Evolutionary conservation across 345 rosid genomes (phyloP).

Genomic region (Brassica juncea): DNA sequence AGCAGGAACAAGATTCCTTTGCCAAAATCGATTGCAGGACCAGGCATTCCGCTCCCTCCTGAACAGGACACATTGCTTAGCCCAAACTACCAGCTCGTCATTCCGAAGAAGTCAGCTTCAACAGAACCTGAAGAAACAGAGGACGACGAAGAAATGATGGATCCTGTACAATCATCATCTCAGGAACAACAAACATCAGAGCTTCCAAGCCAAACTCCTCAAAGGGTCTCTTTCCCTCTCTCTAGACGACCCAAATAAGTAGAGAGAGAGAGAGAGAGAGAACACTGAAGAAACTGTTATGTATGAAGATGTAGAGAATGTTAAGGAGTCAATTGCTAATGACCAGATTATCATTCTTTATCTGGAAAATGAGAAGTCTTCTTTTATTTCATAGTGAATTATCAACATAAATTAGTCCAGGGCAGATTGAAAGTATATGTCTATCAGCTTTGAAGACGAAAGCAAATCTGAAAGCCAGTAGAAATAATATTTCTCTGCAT

Average conservation of each 20-base stretch:
- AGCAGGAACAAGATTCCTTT: slow-evolving; percentile 84
- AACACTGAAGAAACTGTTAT: neutral
- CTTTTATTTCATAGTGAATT: neutral
- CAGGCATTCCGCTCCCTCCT: slow-evolving; percentile 79
- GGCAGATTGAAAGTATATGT: neutral
- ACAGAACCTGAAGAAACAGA: slow-evolving; percentile 71
- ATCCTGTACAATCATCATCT: slow-evolving; percentile 40
- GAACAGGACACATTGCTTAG: slow-evolving; percentile 78
- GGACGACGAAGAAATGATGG: slow-evolving; percentile 70
- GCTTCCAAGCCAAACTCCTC: slow-evolving; percentile 51
- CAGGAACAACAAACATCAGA: slow-evolving; percentile 51
- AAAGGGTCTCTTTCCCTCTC: slow-evolving; percentile 80
- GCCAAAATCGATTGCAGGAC: slow-evolving; percentile 72
- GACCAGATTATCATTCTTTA: neutral
- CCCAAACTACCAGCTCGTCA: slow-evolving; percentile 77
- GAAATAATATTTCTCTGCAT: too few relatives aligned
- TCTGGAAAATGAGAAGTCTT: neutral
- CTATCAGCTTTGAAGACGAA: too few relatives aligned
- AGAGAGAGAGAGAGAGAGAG: neutral
- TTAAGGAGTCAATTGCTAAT: neutral
- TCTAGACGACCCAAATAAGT: slow-evolving; percentile 54
- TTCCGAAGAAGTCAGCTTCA: slow-evolving; percentile 58
- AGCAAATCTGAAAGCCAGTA: too few relatives aligned
- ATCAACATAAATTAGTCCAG: neutral
- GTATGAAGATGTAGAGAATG: slow-evolving; percentile 11